Conservation (phyloP, 768 basidiomycete genomes). For the Tremella yokohamensis region DNA sequence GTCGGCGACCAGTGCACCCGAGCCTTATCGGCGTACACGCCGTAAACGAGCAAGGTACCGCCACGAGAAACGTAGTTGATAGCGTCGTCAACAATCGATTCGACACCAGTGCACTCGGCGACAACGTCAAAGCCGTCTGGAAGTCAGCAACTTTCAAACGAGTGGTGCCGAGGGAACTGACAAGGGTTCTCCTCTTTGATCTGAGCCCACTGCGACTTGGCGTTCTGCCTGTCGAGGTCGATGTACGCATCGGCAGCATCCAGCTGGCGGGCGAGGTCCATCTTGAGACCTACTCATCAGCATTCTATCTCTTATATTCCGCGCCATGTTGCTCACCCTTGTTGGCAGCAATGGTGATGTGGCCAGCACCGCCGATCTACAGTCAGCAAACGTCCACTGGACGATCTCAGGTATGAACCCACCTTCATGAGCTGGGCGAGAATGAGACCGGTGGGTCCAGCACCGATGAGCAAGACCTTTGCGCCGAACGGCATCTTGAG, state of each 20-base stretch:
- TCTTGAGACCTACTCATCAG: conserved; percentile 59
- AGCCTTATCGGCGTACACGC: conserved; percentile 83
- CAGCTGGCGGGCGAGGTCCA: conserved; percentile 74
- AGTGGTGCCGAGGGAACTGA: conserved; percentile 18
- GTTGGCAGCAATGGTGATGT: conserved; percentile 75
- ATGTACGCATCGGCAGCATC: conserved; percentile 80
- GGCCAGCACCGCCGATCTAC: conserved; percentile 70
- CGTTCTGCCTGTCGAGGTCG: conserved; percentile 72
- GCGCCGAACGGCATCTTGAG: conserved; percentile 75
- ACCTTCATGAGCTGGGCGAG: conserved; percentile 77
- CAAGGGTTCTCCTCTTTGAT: conserved; percentile 73
- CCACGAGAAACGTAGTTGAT: conserved; percentile 79
- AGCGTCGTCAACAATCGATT: conserved; percentile 77
- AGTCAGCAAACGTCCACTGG: neutral
- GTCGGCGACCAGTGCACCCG: conserved; percentile 80
- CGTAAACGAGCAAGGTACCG: conserved; percentile 58
- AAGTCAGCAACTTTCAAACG: neutral
- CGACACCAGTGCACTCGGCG: conserved; percentile 74
- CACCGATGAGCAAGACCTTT: conserved; percentile 78
- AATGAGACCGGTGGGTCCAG: conserved; percentile 89
- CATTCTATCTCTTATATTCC: conserved; percentile 5
- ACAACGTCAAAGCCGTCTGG: conserved; percentile 80
- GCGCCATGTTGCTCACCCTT: conserved; percentile 52
- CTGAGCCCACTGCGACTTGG: conserved; percentile 73
- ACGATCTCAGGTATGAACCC: conserved; percentile 8